Evolutionary conservation across 2,329 filamentous ascomycete species (phyloP).

Genomic region (Phoma sp.): DNA sequence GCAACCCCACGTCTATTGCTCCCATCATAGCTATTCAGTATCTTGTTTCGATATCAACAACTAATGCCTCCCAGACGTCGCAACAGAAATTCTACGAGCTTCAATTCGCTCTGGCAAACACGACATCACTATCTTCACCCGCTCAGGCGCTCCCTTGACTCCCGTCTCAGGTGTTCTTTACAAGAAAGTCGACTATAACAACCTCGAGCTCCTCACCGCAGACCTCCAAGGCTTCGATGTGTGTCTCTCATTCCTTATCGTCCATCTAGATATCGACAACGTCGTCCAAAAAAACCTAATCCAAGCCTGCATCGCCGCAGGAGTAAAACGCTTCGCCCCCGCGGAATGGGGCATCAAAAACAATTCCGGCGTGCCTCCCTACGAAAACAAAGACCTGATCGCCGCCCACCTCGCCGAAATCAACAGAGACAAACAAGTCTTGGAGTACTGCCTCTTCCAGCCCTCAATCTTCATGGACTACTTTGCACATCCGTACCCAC

Average conservation of each 20-base stretch:
- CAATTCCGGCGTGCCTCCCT: slow-evolving; percentile 55
- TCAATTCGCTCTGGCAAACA: slow-evolving; percentile 60
- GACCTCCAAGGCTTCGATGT: slow-evolving; percentile 59
- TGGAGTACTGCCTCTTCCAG: slow-evolving; percentile 66
- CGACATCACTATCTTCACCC: slow-evolving; percentile 60
- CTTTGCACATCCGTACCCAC: slow-evolving; percentile 59
- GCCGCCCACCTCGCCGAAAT: slow-evolving; percentile 60
- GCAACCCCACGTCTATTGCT: neutral
- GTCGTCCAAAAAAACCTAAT: slow-evolving; percentile 41
- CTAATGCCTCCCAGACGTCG: slow-evolving; percentile 55
- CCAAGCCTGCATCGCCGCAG: slow-evolving; percentile 39
- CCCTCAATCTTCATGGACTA: slow-evolving; percentile 64
- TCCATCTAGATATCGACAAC: slow-evolving; percentile 34
- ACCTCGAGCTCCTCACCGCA: slow-evolving; percentile 48
- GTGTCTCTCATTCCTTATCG: slow-evolving; percentile 53
- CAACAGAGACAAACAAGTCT: slow-evolving; percentile 56
- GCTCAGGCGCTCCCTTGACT: slow-evolving; percentile 49
- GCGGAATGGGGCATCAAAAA: slow-evolving; percentile 42
- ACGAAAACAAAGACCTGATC: slow-evolving; percentile 59
- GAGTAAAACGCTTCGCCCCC: slow-evolving; percentile 41
- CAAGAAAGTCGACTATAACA: slow-evolving; percentile 55
- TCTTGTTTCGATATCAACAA: neutral
- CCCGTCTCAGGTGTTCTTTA: slow-evolving; percentile 47
- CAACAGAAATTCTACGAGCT: slow-evolving; percentile 60
- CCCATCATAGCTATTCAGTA: neutral